Evolutionary conservation across 2,329 filamentous ascomycete genomes (phyloP).

Genomic region (Keithomyces neogunnii): DNA sequence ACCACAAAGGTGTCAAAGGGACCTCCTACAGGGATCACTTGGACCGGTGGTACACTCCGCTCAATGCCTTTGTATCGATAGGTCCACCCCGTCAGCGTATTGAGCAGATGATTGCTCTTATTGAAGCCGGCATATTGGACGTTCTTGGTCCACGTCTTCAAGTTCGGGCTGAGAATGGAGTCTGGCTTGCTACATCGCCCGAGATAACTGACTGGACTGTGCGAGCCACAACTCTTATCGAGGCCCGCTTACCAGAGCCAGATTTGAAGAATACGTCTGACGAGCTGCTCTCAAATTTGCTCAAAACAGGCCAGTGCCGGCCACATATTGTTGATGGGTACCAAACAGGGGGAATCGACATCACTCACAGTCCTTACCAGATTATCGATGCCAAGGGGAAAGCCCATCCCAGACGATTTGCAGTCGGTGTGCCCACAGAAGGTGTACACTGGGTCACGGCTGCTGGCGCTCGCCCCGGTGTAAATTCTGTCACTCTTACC

Average conservation of each 20-base stretch:
- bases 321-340: conserved; percentile 5
- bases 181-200: conserved; percentile 1
- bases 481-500: conserved; percentile 6
- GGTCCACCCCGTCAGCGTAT: conserved; percentile 5
- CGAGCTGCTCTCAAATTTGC: conserved; percentile 1
- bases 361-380: conserved; percentile 3
- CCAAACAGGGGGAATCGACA: conserved; percentile 5
- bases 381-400: not conserved
- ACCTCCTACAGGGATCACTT: conserved; percentile 4
- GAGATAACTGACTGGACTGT: not conserved
- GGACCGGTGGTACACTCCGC: conserved; percentile 6
- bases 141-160: conserved; percentile 4
- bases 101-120: conserved; percentile 6
- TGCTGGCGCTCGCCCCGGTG: conserved; percentile 4
- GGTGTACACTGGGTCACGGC: conserved; percentile 8
- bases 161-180: not conserved
- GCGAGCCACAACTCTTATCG: conserved; percentile 4
- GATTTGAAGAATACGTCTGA: conserved; percentile 2
- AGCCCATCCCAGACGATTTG: conserved; percentile 5
- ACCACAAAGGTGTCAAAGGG: conserved; percentile 5
- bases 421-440: conserved; percentile 4
- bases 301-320: conserved; percentile 3
- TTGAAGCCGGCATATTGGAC: conserved; percentile 3
- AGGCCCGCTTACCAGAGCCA: conserved; percentile 3
- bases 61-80: conserved; percentile 6